These are phyloP conservation scores for Trametes coccinea DNA, from an alignment of 768 basidiomycete species.

Conservation along the genomic window DNA sequence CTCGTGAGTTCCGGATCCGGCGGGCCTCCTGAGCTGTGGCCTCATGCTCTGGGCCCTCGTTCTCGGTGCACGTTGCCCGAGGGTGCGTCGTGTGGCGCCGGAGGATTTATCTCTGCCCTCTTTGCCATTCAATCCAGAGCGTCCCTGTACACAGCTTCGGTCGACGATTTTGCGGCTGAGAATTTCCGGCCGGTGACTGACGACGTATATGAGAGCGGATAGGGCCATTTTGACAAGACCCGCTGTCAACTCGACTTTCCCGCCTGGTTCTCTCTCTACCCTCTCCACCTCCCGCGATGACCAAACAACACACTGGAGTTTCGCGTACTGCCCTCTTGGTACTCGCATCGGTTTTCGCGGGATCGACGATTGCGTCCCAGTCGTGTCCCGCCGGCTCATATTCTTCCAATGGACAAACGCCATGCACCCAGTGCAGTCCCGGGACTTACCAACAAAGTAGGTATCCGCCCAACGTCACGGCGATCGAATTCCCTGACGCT, in stretches of 20 bases:
- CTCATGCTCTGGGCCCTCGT: neutral
- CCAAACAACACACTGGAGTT: neutral
- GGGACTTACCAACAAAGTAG: conserved; percentile 15
- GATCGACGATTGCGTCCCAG: neutral
- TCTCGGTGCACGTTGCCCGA: neutral
- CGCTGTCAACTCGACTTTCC: neutral
- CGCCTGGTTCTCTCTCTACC: neutral
- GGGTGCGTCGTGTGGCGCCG: neutral
- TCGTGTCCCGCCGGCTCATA: conserved; percentile 19
- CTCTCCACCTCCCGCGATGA: neutral
- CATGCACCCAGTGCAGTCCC: conserved; percentile 9
- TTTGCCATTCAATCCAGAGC: neutral
- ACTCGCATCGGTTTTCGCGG: neutral
- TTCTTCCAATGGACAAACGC: conserved; percentile 13
- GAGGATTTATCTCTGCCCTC: too few species aligned
- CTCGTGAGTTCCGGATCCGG: neutral
- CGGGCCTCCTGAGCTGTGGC: neutral
- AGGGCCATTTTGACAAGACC: neutral
- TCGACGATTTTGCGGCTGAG: neutral
- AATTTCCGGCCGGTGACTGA: neutral
- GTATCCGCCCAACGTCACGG: neutral
- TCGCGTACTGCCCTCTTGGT: neutral
- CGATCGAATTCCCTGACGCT: too few species aligned
- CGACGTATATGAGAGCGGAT: neutral
- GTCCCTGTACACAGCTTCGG: neutral